These are phyloP conservation scores for Aspergillus bridgeri DNA, from an alignment of 495 filamentous ascomycete genomes.

Conservation along the genomic window DNA sequence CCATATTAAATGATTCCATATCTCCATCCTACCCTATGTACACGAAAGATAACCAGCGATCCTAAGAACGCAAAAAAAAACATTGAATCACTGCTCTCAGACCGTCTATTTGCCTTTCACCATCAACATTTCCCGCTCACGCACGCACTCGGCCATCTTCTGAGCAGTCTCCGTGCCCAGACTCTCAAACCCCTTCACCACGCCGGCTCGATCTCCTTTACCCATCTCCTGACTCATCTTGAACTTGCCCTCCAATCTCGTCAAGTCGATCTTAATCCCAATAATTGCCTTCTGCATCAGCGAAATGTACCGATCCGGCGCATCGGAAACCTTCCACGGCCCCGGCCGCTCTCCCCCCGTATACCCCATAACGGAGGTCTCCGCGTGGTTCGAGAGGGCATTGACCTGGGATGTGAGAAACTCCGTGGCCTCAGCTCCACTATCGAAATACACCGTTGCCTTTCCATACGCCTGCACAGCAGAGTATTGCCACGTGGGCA, in stretches of 20 bases:
- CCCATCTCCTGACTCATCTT: conserved; percentile 57
- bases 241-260: conserved; percentile 50
- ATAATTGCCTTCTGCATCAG: conserved; percentile 53
- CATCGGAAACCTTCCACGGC: conserved; percentile 49
- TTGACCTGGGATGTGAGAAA: conserved; percentile 44
- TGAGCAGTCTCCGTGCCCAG: conserved; percentile 39
- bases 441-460: conserved; percentile 44
- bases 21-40: too few species aligned
- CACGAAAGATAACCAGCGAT: too few species aligned
- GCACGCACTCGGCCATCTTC: conserved; percentile 42
- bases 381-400: conserved; percentile 45
- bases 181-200: conserved; percentile 46
- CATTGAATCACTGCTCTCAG: too few species aligned
- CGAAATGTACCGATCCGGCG: conserved; percentile 43
- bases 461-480: conserved; percentile 55
- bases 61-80: neutral
- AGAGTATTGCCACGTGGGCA: conserved; percentile 61
- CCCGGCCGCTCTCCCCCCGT: conserved; percentile 21
- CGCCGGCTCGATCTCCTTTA: conserved; percentile 44
- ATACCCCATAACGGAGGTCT: conserved; percentile 49
- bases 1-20: too few species aligned
- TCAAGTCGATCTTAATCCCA: conserved; percentile 50
- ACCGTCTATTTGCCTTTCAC: neutral
- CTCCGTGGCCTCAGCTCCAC: conserved; percentile 27
- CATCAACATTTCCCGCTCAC: conserved; percentile 28